Evolutionary conservation across 805 yeast genomes (phyloP).

Genomic region (Millerago galiae): DNA sequence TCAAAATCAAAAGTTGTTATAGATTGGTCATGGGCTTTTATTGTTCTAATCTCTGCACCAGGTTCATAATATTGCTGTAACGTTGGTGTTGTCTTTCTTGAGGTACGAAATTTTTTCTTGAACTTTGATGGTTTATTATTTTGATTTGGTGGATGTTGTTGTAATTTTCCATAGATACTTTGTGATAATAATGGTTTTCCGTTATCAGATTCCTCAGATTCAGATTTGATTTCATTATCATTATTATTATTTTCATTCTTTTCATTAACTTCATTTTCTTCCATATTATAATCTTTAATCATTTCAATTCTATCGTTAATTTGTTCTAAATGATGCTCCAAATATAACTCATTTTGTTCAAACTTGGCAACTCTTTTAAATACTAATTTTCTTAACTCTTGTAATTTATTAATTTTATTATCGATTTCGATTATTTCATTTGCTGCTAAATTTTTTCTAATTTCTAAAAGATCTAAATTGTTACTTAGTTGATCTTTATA

Average conservation of each 20-base stretch:
- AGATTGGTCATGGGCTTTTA: constrained; percentile 47
- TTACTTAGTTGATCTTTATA: constrained; percentile 36
- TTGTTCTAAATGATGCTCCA: constrained; percentile 43
- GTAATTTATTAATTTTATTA: constrained; percentile 43
- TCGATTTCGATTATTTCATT: constrained; percentile 63
- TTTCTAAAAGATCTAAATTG: constrained; percentile 48
- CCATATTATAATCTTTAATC: constrained; percentile 34
- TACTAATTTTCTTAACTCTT: constrained; percentile 43
- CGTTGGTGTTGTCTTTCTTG: constrained; percentile 52
- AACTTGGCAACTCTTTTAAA: constrained; percentile 53
- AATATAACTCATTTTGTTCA: constrained; percentile 53
- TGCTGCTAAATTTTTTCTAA: constrained; percentile 59
- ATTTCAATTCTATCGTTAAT: constrained; percentile 38
- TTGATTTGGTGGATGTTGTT: constrained; percentile 25
- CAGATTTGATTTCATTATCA: constrained; percentile 2
- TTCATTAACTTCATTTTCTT: constrained; percentile 22
- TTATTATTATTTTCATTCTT: constrained; percentile 3
- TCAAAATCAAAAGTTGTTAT: constrained; percentile 62
- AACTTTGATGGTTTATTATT: constrained; percentile 13
- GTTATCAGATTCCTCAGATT: constrained; percentile 6
- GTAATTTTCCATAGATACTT: constrained; percentile 39
- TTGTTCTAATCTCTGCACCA: constrained; percentile 45
- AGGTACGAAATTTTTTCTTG: constrained; percentile 24
- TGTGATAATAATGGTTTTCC: constrained; percentile 31
- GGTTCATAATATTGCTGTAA: constrained; percentile 58